Evolutionary conservation across 805 yeast genomes (phyloP).

Genomic region (Candida maesae): DNA sequence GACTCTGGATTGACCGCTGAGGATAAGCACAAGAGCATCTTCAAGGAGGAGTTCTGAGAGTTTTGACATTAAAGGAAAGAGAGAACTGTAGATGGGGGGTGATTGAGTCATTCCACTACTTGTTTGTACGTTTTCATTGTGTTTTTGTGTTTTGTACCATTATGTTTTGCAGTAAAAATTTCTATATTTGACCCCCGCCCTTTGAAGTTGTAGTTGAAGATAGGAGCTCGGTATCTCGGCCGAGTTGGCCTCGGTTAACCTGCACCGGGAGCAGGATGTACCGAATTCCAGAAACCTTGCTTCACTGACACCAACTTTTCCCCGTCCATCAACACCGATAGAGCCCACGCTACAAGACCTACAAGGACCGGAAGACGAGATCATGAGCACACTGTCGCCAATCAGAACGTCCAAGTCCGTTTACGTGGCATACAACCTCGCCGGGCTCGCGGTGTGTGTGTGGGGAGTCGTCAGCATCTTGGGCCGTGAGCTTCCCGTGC

Average conservation of each 20-base stretch:
- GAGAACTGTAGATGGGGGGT: too few relatives aligned
- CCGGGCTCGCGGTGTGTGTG: conserved; percentile 3
- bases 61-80: too few relatives aligned
- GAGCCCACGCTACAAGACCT: too few relatives aligned
- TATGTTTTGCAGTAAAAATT: neutral
- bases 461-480: conserved; percentile 3
- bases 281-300: too few relatives aligned
- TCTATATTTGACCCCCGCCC: neutral
- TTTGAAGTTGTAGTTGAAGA: too few relatives aligned
- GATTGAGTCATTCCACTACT: too few relatives aligned
- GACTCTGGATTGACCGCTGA: conserved; percentile 9
- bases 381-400: neutral
- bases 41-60: conserved; percentile 26
- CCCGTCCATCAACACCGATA: too few relatives aligned
- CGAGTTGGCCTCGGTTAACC: too few relatives aligned
- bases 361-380: neutral
- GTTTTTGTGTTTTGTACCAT: neutral
- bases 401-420: neutral
- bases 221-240: too few relatives aligned
- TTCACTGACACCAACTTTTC: too few relatives aligned
- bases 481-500: conserved; percentile 40
- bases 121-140: neutral
- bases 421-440: neutral
- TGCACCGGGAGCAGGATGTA: too few relatives aligned
- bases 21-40: conserved; percentile 25